Evolutionary conservation across 768 basidiomycete genomes (phyloP), one percentile per base, ranked within the genome.

Genomic region (Imleria badia): DNA sequence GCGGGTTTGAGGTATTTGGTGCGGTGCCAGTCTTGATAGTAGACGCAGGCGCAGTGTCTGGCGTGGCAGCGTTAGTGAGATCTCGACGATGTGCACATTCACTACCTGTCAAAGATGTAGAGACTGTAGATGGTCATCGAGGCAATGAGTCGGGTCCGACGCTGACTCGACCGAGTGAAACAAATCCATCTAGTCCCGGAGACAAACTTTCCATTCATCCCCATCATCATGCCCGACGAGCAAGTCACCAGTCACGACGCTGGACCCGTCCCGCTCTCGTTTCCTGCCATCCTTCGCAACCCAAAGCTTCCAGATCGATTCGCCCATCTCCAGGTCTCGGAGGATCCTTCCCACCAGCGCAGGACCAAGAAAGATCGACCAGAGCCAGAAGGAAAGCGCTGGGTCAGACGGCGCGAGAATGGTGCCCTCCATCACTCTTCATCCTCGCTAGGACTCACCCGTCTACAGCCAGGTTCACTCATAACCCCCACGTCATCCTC

Each of bases 11-110:
- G 84, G 31, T 85, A 80, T 49, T 80, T 85, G 0, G 86, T 85
- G 46, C 92, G 84, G 63, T 95, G 87, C 91, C 93, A 96, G 69
- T 96, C 92, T 60, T 97, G 93, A 69, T 98, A 97, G 75, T 96
- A 98, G 43, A 98, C 82, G 66, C 91, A 93, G 19, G 81, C 81
- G 72, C 95, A 94, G 70, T 97, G 92, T 72, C 96, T 94, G 68
- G 40, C 12, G 33, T 29, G 51, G 47, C 30, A 14, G 38, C 2
- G 11, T 56, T 5, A 57, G 48, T 33, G 3, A 3, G 40, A 5
- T 2, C 10, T 14, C 12, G 15, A 6, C 14, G 11, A 23, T 10
- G 1, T 7, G 20, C 38, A 14, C 48, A 26, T 8, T 9, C 45
- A 15, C 47, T 45, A 83, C 90, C 93, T 83, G 73, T 98, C 94